Conservation (phyloP, 345 rosid genomes). For the Anacardium occidentale region DNA sequence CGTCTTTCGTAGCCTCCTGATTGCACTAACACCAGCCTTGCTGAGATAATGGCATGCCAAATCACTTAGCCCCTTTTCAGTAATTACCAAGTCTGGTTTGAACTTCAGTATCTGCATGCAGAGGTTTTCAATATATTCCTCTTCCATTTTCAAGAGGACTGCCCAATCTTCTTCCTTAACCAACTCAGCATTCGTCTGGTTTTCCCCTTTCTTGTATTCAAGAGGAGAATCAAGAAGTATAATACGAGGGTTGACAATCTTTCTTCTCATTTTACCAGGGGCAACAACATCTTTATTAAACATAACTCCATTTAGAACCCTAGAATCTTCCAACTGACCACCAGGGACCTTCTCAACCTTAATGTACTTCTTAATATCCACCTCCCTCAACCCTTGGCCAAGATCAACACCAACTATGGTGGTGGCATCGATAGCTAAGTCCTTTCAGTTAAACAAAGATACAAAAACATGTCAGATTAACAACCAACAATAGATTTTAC, state of each 20-base stretch:
- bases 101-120: slow-evolving; percentile 83
- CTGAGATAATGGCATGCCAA: slow-evolving; percentile 90
- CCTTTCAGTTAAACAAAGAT: slow-evolving; percentile 46
- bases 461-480: slow-evolving; percentile 6
- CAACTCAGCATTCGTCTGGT: slow-evolving; percentile 94
- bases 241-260: slow-evolving; percentile 76
- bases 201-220: slow-evolving; percentile 98
- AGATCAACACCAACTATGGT: slow-evolving; percentile 79
- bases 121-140: slow-evolving; percentile 81
- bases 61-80: slow-evolving; percentile 98
- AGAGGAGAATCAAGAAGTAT: slow-evolving; percentile 89
- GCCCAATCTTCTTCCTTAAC: slow-evolving; percentile 94
- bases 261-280: slow-evolving; percentile 97
- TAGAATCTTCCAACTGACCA: slow-evolving; percentile 88
- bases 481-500: not conserved
- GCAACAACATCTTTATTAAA: slow-evolving; percentile 89
- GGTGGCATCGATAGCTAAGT: slow-evolving; percentile 94
- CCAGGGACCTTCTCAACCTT: slow-evolving; percentile 97
- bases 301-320: slow-evolving; percentile 94
- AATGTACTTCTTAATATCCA: slow-evolving; percentile 88
- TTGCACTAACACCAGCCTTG: slow-evolving; percentile 94
- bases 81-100: slow-evolving; percentile 85
- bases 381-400: slow-evolving; percentile 96
- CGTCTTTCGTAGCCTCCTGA: slow-evolving; percentile 84
- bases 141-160: slow-evolving; percentile 80